A percentile compares a stretch with the other conserved stretches of the same genome.
These are phyloP conservation scores for Fusarium incarnatum DNA, from an alignment of 2,329 filamentous ascomycete genomes.

Conservation along the genomic window DNA sequence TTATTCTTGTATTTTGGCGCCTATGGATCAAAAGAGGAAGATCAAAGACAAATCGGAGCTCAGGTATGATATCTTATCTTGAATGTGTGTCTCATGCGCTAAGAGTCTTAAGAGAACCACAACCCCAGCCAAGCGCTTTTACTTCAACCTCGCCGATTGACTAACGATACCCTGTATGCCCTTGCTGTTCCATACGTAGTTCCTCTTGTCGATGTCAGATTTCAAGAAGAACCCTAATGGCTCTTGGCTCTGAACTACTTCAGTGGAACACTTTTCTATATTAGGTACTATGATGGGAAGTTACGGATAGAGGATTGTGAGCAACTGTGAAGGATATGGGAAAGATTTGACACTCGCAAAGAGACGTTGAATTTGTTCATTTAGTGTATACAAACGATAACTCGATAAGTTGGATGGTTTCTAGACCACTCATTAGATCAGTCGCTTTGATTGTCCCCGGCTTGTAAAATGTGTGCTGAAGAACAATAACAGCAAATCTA, in stretches of 20 bases:
- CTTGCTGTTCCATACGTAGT: neutral
- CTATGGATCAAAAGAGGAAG: neutral
- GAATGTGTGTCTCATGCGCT: neutral
- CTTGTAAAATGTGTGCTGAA: neutral
- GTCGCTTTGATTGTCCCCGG: fast-evolving
- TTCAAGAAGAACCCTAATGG: neutral
- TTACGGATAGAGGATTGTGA: neutral
- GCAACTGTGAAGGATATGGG: neutral
- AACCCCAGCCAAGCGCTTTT: neutral
- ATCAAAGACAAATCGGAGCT: neutral
- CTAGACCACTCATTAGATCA: neutral
- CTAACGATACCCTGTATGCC: neutral
- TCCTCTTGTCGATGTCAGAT: neutral
- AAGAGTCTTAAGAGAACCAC: neutral
- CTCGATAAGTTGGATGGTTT: too few species aligned
- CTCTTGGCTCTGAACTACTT: neutral
- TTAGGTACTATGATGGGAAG: neutral
- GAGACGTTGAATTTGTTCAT: neutral
- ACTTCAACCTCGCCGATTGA: neutral
- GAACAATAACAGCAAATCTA: neutral
- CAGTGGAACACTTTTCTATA: neutral
- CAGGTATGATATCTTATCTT: neutral
- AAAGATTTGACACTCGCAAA: neutral
- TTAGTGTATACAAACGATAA: fast-evolving
- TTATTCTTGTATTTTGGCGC: neutral